phyloP scores from a whole-genome alignment of 139 green algal species.

The Picochlorum sp. region DNA sequence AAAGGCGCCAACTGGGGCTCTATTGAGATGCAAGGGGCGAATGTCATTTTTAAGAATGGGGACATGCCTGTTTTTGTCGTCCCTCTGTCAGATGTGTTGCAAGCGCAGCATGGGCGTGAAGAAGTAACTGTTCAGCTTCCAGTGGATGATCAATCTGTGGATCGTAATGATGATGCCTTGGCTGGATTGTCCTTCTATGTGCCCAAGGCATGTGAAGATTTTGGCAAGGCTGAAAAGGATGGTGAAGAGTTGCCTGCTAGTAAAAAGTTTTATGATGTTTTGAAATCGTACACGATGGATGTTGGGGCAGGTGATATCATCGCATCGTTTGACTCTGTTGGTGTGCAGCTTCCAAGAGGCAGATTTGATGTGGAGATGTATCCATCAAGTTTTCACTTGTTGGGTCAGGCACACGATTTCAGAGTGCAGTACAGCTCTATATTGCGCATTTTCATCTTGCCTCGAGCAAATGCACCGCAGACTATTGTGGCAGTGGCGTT shows the following conservation, averaged over 20 bases:
- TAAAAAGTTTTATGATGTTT: slow-evolving; percentile 51
- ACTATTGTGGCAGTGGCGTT: slow-evolving; percentile 83
- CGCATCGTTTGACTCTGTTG: slow-evolving; percentile 70
- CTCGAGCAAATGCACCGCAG: slow-evolving; percentile 74
- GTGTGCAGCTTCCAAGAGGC: slow-evolving; percentile 60
- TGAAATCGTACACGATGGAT: slow-evolving; percentile 44
- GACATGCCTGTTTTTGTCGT: slow-evolving; percentile 74
- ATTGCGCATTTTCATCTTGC: slow-evolving; percentile 83
- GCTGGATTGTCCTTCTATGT: slow-evolving; percentile 84
- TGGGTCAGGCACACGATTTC: slow-evolving; percentile 82
- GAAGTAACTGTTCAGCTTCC: slow-evolving; percentile 91
- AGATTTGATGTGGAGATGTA: slow-evolving; percentile 73
- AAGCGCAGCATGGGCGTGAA: slow-evolving; percentile 56
- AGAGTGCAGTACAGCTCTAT: slow-evolving; percentile 87
- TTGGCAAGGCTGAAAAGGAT: slow-evolving; percentile 14
- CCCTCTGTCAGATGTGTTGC: slow-evolving; percentile 68
- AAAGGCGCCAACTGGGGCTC: slow-evolving; percentile 30
- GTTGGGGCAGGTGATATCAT: slow-evolving; percentile 55
- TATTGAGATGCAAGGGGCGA: slow-evolving; percentile 34
- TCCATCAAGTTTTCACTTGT: slow-evolving; percentile 46
- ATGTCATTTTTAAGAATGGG: slow-evolving; percentile 64
- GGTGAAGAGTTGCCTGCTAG: slow-evolving; percentile 20
- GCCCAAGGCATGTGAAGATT: slow-evolving; percentile 11
- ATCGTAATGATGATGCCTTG: slow-evolving; percentile 66
- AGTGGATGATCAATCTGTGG: slow-evolving; percentile 68